Conservation (phyloP, 108 stramenopile species). For the Nitzschia palea region DNA sequence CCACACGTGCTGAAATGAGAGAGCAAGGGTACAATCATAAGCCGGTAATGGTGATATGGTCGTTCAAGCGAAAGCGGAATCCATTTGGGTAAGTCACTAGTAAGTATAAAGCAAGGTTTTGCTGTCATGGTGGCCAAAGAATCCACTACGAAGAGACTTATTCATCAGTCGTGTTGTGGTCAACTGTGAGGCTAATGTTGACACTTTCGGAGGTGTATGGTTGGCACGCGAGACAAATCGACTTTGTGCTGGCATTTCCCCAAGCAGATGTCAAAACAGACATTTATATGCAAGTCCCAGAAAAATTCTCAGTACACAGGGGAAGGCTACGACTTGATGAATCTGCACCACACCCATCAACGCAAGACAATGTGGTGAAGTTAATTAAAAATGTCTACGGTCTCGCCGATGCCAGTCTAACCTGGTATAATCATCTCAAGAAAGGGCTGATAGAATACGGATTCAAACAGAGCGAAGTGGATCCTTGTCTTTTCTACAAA, state of each 20-base stretch:
- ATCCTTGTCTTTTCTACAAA: constrained; percentile 22
- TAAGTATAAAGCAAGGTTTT: no score
- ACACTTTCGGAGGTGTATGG: constrained; percentile 8
- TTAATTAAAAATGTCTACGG: constrained; percentile 29
- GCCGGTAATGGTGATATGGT: no score
- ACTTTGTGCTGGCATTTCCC: constrained; percentile 40
- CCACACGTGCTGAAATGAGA: no score
- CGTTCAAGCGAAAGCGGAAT: constrained; percentile 22
- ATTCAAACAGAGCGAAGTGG: not conserved
- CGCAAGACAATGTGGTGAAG: not conserved
- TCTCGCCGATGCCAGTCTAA: constrained; percentile 19
- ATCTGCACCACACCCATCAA: constrained; percentile 18
- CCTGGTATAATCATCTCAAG: not conserved
- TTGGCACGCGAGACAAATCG: constrained; percentile 42
- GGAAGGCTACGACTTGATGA: constrained; percentile 1
- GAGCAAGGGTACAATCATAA: no score
- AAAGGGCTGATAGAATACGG: not conserved
- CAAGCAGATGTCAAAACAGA: not conserved
- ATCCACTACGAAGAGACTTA: not conserved
- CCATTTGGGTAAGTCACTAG: constrained; percentile 31
- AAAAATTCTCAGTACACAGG: not conserved
- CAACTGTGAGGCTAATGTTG: constrained; percentile 33
- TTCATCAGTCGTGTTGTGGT: constrained; percentile 37
- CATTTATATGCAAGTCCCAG: not conserved
- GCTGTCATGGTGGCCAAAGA: no score